Percentiles rank a stretch among this genome's conserved stretches.
phyloP scores from a whole-genome alignment of 495 filamentous ascomycete genomes.

The Penicillium lagena region DNA sequence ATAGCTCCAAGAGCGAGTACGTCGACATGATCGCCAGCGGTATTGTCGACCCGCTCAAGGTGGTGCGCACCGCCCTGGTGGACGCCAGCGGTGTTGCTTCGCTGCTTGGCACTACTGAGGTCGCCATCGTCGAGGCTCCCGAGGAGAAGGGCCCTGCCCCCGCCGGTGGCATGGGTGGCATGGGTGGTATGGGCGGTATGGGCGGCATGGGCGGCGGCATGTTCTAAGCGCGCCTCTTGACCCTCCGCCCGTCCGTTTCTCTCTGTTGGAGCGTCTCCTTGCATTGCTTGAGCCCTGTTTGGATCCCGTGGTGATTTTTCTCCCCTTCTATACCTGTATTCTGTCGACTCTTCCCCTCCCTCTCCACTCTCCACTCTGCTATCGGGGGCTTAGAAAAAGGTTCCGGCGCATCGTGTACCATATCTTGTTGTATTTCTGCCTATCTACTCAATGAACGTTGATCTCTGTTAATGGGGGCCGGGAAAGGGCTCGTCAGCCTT shows the following conservation, averaged over 20 bases:
- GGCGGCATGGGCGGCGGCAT: conserved; percentile 53
- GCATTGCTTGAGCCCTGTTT: conserved; percentile 34
- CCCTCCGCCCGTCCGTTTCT: conserved; percentile 17
- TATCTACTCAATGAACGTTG: no score
- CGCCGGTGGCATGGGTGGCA: conserved; percentile 53
- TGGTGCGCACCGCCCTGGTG: conserved; percentile 89
- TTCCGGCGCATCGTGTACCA: conserved; percentile 24
- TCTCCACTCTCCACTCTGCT: conserved; percentile 16
- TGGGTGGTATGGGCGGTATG: conserved; percentile 66
- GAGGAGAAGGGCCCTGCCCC: conserved; percentile 73
- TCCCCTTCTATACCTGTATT: conserved; percentile 24
- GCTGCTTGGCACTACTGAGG: conserved; percentile 95
- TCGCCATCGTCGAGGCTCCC: conserved; percentile 90
- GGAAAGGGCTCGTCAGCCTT: no score
- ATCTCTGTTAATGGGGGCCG: no score
- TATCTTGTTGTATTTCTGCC: conserved; percentile 9
- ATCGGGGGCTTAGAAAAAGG: conserved; percentile 15
- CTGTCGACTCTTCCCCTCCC: conserved; percentile 14
- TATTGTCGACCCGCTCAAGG: conserved; percentile 99
- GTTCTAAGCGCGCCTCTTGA: conserved; percentile 32
- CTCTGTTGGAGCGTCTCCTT: conserved; percentile 30
- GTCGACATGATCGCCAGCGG: conserved; percentile 96
- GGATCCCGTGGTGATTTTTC: conserved; percentile 15
- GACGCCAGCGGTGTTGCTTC: conserved; percentile 96
- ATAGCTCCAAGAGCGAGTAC: conserved; percentile 94